Evolutionary conservation across 768 basidiomycete genomes (phyloP).

Genomic region (Gloeopeniophorella convolvens): DNA sequence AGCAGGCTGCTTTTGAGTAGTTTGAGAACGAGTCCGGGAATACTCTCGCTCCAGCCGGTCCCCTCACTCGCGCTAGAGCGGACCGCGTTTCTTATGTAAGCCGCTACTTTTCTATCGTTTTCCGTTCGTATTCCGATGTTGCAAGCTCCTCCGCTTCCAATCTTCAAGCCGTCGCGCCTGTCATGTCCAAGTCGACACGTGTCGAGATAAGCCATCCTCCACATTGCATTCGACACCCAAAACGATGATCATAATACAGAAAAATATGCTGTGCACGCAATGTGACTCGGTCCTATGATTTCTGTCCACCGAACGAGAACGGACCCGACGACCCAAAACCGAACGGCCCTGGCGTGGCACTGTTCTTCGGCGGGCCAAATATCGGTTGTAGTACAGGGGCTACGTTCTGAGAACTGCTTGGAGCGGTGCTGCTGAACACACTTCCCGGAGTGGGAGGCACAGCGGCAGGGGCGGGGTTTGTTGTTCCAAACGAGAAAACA

Average conservation of each 20-base stretch:
- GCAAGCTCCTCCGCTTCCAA: no score
- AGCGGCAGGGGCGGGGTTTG: neutral
- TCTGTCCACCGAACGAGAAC: constrained; percentile 12
- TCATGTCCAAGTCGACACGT: no score
- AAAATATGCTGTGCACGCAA: no score
- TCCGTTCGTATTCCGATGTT: no score
- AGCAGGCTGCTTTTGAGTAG: no score
- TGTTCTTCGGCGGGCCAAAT: constrained; percentile 10
- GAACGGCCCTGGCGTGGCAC: neutral
- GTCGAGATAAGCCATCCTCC: no score
- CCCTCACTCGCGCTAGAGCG: no score
- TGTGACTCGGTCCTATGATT: constrained; percentile 1
- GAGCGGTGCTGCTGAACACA: constrained; percentile 8
- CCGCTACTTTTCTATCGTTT: no score
- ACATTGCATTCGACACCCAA: neutral
- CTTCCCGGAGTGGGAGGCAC: constrained; percentile 13
- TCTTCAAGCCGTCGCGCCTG: no score
- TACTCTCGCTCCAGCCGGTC: no score
- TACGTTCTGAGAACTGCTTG: constrained; percentile 4
- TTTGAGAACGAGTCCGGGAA: no score
- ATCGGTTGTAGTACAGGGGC: constrained; percentile 5
- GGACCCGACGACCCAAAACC: neutral
- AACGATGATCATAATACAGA: neutral
- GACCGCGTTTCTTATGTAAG: no score
- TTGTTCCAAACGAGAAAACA: neutral